Percentiles rank a stretch among this genome's conserved stretches.
Evolutionary conservation across 768 basidiomycete species (phyloP).

Genomic region (Sporobolomyces pararoseus): DNA sequence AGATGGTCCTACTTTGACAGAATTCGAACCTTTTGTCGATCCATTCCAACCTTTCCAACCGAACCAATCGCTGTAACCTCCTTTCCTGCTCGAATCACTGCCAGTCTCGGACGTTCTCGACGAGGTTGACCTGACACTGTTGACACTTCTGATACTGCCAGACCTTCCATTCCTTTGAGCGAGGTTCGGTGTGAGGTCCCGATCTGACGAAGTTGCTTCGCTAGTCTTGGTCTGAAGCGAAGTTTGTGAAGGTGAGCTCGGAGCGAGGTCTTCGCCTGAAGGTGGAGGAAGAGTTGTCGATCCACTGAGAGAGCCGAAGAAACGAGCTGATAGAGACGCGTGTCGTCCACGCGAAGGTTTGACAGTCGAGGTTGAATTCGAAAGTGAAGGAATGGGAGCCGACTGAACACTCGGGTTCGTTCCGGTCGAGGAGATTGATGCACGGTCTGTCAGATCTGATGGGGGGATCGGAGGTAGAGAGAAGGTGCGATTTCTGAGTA

Average conservation of each 20-base stretch:
- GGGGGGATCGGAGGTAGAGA: background rate
- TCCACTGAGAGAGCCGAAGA: constrained; percentile 25
- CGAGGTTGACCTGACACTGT: constrained; percentile 2
- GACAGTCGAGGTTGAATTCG: background rate
- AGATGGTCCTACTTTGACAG: background rate
- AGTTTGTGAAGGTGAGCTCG: background rate
- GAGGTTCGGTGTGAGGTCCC: background rate
- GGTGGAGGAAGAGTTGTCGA: background rate
- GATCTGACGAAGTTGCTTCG: background rate
- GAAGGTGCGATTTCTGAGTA: background rate
- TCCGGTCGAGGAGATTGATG: background rate
- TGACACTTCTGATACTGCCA: constrained; percentile 26
- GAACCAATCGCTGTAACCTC: constrained; percentile 31
- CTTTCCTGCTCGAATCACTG: constrained; percentile 11
- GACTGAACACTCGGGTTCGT: background rate
- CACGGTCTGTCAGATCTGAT: background rate
- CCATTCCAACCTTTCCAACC: constrained; percentile 20
- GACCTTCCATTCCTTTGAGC: constrained; percentile 6
- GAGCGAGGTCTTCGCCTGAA: background rate
- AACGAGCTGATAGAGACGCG: constrained; percentile 35
- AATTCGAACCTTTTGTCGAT: background rate
- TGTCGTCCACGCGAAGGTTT: constrained; percentile 22
- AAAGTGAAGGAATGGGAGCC: background rate
- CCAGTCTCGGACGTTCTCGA: constrained; percentile 1
- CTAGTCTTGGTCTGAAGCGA: background rate